Base-by-base conservation (phyloP, 2,329 filamentous ascomycete species). In the Phialocephala sp. region DNA sequence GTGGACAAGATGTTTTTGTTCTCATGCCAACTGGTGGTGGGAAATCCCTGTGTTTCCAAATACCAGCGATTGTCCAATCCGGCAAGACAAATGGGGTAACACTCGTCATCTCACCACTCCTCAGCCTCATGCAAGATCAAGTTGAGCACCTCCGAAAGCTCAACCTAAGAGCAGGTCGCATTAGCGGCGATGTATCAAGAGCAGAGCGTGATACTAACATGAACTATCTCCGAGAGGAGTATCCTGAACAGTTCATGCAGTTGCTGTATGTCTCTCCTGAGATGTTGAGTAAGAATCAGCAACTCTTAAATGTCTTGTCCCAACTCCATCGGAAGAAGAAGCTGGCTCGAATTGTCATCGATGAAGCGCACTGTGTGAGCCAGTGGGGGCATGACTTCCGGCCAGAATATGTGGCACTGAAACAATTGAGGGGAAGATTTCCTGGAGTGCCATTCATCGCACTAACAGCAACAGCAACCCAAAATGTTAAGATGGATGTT, bases 351-450 rank as follows among this genome's bases (percentile, higher is more conserved):
- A 87, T 99, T 58, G 95, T 99, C 61, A 97, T 99, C 68, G 95
- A 99, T 72, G 96, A 99, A 80, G 95, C 95, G n/a, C 95, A 99
- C 77, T 99, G 95, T 77, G 94, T 99, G 32, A 98, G 95, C 77
- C 94, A 99, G 81, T 99, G 95, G 95, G 95, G 95, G 0, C 95
- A 99, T 72, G 95, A 99, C 77, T 99, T 99, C 76, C 88, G 96
- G 55, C 94, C 94, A 0, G 94, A 98, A 76, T 99, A 99, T 81
- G 97, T 97, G 78, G 86, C 87, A 36, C 82, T 99, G 4, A 93
- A 94, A 35, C 84, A 88, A 65, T 82, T 97, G 52, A 87, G 94
- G 58, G 77, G 81, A 47, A 87, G 85, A 60, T 94, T 94, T 72
- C 88, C 89, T 0, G 86, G 87, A 1, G 91, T 98, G 2, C 95